Conservation (phyloP, 2,329 filamentous ascomycete genomes). For the Scortechinia acanthostroma region DNA sequence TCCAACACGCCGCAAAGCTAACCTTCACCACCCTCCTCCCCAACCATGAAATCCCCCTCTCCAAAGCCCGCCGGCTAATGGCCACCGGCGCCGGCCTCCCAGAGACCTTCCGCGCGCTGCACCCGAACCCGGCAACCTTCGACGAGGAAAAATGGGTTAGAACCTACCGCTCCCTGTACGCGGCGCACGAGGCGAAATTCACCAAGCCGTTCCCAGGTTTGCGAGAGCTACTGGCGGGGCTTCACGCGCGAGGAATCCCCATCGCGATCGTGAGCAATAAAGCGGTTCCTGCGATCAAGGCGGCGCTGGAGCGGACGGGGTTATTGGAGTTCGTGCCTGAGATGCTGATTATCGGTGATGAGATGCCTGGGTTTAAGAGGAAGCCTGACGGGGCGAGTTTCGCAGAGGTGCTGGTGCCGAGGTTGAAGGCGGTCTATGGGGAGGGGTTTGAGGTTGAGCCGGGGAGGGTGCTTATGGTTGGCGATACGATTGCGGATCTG, state of each 20-base stretch:
- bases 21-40: slow-evolving; percentile 7
- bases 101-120: slow-evolving; percentile 6
- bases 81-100: slow-evolving; percentile 6
- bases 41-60: slow-evolving; percentile 3
- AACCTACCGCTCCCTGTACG: slow-evolving; percentile 7
- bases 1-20: slow-evolving; percentile 7
- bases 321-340: slow-evolving; percentile 4
- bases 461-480: slow-evolving; percentile 7
- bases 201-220: slow-evolving; percentile 6
- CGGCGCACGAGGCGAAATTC: slow-evolving; percentile 5
- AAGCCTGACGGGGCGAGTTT: slow-evolving; percentile 8
- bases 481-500: slow-evolving; percentile 8
- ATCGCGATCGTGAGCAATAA: slow-evolving; percentile 9
- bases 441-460: slow-evolving; percentile 3
- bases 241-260: slow-evolving; percentile 4
- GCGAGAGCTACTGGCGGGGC: slow-evolving; percentile 4
- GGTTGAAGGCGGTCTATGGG: no score
- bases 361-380: slow-evolving; percentile 7
- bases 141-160: slow-evolving; percentile 5
- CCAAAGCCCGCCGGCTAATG: slow-evolving; percentile 6
- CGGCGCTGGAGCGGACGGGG: slow-evolving; percentile 5
- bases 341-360: slow-evolving; percentile 8
- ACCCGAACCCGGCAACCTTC: slow-evolving; percentile 1
- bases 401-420: slow-evolving; percentile 6
- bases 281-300: slow-evolving; percentile 7